phyloP scores from a whole-genome alignment of 2,329 filamentous ascomycete genomes.

The Epichloe brachyelytri region DNA sequence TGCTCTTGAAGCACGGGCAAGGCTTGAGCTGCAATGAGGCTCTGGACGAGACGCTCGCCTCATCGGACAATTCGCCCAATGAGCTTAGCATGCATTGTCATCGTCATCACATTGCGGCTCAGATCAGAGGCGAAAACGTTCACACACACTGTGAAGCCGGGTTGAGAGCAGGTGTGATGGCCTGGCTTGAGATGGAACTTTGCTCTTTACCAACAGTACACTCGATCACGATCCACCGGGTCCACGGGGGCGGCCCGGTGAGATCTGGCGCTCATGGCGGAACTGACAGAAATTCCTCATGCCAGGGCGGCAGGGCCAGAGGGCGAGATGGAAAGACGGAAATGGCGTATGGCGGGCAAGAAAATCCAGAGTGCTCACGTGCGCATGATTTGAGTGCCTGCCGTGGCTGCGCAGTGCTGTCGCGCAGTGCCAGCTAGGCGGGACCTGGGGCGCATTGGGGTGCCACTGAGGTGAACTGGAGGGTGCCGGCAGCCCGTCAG shows the following conservation, averaged over 20 bases:
- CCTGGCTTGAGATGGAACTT: no score
- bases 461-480: background rate
- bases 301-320: no score
- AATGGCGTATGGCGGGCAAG: background rate
- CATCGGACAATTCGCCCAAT: no score
- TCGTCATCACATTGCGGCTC: no score
- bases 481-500: background rate
- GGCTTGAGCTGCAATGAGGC: no score
- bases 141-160: no score
- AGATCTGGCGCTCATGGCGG: background rate
- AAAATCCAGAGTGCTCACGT: slow-evolving; percentile 8
- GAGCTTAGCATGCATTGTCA: no score
- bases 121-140: no score
- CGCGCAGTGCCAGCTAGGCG: slow-evolving; percentile 6
- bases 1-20: no score
- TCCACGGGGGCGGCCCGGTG: background rate
- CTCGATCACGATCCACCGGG: background rate
- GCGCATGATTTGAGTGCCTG: slow-evolving; percentile 1
- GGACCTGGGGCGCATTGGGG: slow-evolving; percentile 3
- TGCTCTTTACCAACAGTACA: no score
- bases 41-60: no score
- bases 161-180: no score
- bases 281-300: background rate
- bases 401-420: slow-evolving; percentile 1
- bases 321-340: background rate